A percentile compares a stretch with the other conserved stretches of the same genome.
Conservation (phyloP, 2,329 filamentous ascomycete genomes). For the Penicillium sp. region DNA sequence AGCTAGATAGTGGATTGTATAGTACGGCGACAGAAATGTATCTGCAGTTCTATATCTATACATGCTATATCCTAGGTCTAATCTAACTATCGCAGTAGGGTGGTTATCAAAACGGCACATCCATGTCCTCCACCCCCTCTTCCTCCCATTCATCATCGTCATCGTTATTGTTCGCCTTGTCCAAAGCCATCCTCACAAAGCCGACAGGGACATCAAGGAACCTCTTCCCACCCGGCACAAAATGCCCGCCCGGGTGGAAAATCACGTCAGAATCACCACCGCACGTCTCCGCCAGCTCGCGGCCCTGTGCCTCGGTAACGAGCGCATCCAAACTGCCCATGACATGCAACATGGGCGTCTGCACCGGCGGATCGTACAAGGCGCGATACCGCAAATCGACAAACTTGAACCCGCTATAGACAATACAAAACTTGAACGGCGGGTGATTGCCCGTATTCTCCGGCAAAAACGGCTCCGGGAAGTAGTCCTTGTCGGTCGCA, state of each 20-base stretch:
- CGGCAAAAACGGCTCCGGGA: conserved; percentile 47
- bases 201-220: conserved; percentile 71
- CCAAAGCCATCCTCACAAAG: conserved; percentile 60
- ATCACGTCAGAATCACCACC: conserved; percentile 52
- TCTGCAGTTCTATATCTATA: background rate
- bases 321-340: conserved; percentile 82
- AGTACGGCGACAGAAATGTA: conserved; percentile 2
- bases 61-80: background rate
- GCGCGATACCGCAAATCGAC: conserved; percentile 59
- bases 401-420: conserved; percentile 74
- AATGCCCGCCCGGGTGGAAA: conserved; percentile 84
- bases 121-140: conserved; percentile 64
- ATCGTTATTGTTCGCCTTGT: conserved; percentile 24
- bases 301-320: conserved; percentile 72
- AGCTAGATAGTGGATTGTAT: conserved; percentile 8
- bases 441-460: conserved; percentile 40
- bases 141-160: conserved; percentile 43
- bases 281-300: conserved; percentile 64
- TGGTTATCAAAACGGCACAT: conserved; percentile 55
- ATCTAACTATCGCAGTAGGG: background rate
- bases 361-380: conserved; percentile 66
- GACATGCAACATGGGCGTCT: conserved; percentile 75
- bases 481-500: conserved; percentile 30
- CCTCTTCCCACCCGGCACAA: conserved; percentile 77
- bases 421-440: conserved; percentile 65